A percentile compares a stretch with the other conserved stretches of the same genome.
Conservation (phyloP, 164 flowering plant species). For the Aristolochia contorta region DNA sequence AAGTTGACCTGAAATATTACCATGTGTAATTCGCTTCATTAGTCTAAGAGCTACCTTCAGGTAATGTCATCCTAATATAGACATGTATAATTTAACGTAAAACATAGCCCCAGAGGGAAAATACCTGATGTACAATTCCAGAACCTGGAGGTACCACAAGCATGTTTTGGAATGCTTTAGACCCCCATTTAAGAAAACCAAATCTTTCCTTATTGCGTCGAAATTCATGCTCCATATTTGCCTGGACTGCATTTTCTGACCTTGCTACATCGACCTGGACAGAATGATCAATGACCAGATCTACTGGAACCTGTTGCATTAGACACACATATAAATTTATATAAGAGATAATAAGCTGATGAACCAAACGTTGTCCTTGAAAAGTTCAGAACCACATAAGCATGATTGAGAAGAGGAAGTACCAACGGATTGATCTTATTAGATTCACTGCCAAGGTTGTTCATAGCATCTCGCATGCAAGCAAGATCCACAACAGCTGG, state of each 20-base stretch:
- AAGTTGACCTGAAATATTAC: slow-evolving; percentile 63
- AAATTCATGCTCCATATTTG: slow-evolving; percentile 76
- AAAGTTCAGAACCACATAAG: too few relatives aligned
- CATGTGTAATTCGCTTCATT: background rate
- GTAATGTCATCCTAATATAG: background rate
- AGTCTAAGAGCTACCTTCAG: background rate
- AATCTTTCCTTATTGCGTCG: slow-evolving; percentile 71
- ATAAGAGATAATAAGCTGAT: too few relatives aligned
- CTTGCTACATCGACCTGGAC: slow-evolving; percentile 81
- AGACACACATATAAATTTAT: background rate
- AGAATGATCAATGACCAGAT: slow-evolving; percentile 89
- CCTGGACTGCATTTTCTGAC: slow-evolving; percentile 69
- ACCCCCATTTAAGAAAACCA: slow-evolving; percentile 86
- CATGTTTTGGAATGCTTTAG: slow-evolving; percentile 73
- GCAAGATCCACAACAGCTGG: slow-evolving; percentile 99
- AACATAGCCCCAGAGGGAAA: background rate
- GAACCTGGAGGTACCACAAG: slow-evolving; percentile 94
- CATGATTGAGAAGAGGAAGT: background rate
- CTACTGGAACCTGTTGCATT: slow-evolving; percentile 67
- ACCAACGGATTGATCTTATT: slow-evolving; percentile 95
- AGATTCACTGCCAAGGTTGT: slow-evolving; percentile 75
- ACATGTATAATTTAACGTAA: background rate
- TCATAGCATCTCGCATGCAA: slow-evolving; percentile 97
- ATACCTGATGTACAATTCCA: slow-evolving; percentile 88
- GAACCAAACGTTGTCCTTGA: too few relatives aligned